Percentiles rank a stretch among this genome's conserved stretches.
phyloP scores from a whole-genome alignment of 2,329 filamentous ascomycete species.

The Fusarium coicis region DNA sequence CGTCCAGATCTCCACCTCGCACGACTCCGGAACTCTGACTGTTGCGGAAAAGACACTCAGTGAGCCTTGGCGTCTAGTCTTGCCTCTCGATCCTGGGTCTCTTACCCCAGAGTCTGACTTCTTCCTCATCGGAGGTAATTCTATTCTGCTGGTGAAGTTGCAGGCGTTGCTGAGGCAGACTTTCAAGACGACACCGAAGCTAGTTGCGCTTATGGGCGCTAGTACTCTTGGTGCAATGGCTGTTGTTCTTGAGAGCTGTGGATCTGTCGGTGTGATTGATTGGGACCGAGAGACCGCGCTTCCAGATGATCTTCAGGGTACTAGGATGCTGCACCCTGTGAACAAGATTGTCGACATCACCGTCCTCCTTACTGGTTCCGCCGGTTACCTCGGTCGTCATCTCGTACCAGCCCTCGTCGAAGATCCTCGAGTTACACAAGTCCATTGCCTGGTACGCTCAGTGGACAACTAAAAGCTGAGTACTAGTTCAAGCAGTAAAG shows the following conservation, averaged over 20 bases:
- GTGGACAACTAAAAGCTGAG: too few relatives aligned
- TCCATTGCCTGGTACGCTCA: too few relatives aligned
- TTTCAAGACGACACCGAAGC: neutral
- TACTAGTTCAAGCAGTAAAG: too few relatives aligned
- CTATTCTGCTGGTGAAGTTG: neutral
- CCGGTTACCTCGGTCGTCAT: too few relatives aligned
- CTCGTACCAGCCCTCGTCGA: too few relatives aligned
- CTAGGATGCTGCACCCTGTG: accelerated
- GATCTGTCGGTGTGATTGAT: neutral
- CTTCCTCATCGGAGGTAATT: constrained; percentile 4
- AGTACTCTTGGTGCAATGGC: neutral
- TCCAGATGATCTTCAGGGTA: accelerated
- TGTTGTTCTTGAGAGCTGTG: neutral
- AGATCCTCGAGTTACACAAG: too few relatives aligned
- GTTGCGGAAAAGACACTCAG: neutral
- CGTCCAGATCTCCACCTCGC: neutral
- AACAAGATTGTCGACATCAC: too few relatives aligned
- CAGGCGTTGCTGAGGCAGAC: neutral
- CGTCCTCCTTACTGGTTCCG: too few relatives aligned
- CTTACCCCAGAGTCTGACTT: neutral
- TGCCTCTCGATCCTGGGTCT: neutral
- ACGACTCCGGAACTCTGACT: neutral
- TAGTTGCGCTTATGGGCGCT: neutral
- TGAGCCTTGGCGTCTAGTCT: neutral
- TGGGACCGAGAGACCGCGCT: neutral